Conservation (phyloP, 345 rosid genomes). For the Camelina laxa region DNA sequence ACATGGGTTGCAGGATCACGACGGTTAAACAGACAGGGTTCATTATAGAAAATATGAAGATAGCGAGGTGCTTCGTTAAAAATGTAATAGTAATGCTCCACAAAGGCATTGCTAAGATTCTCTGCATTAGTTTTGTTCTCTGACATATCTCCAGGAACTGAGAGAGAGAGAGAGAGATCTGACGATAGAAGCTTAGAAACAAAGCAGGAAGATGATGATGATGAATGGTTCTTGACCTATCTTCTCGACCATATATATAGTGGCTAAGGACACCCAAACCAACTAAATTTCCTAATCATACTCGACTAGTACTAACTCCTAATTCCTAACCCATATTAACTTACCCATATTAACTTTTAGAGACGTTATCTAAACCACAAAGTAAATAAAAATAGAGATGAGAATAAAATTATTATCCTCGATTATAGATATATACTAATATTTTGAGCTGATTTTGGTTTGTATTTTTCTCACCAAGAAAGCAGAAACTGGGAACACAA, state of each 20-base stretch:
- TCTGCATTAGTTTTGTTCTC: slow-evolving; percentile 1
- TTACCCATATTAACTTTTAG: not conserved
- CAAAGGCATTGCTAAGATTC: slow-evolving; percentile 11
- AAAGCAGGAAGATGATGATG: not conserved
- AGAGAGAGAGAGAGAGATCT: not conserved
- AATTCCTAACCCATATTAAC: slow-evolving; percentile 13
- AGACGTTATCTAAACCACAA: not conserved
- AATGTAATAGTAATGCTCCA: slow-evolving; percentile 20
- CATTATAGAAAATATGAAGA: slow-evolving; percentile 32
- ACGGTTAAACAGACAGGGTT: slow-evolving; percentile 28
- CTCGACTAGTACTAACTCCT: not conserved
- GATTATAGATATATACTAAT: too few relatives aligned
- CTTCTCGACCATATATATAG: slow-evolving; percentile 11
- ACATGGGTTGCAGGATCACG: slow-evolving; percentile 17
- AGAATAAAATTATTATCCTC: not conserved
- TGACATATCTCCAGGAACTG: slow-evolving; percentile 12
- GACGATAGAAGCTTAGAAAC: not conserved
- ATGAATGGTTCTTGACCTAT: slow-evolving; percentile 16
- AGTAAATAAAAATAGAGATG: not conserved
- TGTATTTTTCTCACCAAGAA: not conserved
- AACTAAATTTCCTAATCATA: slow-evolving; percentile 19
- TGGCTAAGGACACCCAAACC: not conserved
- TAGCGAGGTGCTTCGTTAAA: slow-evolving; percentile 30
- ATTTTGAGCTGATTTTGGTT: not conserved
- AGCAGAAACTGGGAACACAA: not conserved